phyloP scores from a whole-genome alignment of 208 protist species.

The Porcisia hertigi region DNA sequence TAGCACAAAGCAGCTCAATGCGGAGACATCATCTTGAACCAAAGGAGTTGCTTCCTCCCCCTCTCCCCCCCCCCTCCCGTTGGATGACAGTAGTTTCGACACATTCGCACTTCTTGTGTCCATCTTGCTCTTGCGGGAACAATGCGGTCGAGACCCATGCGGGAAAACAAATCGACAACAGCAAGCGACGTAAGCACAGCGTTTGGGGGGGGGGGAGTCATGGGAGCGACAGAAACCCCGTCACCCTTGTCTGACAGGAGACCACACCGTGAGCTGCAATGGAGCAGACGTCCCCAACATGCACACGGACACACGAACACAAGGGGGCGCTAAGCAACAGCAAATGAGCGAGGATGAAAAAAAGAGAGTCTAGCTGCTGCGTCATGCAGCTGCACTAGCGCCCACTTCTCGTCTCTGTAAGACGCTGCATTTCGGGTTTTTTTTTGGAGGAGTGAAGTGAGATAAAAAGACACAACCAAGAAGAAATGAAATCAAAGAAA shows the following conservation, averaged over 20 bases:
- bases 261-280: background rate
- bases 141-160: background rate
- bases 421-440: background rate
- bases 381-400: background rate
- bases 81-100: background rate
- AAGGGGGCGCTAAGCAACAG: background rate
- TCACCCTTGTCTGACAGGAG: background rate
- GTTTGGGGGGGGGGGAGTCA: background rate
- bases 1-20: background rate
- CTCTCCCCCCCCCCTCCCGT: background rate
- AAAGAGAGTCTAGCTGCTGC: background rate
- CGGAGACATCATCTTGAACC: background rate
- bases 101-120: background rate
- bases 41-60: background rate
- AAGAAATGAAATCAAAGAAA: constrained; percentile 11
- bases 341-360: background rate
- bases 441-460: background rate
- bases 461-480: background rate
- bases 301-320: background rate
- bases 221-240: background rate
- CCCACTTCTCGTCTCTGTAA: constrained; percentile 7
- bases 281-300: background rate
- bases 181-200: no score
- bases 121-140: background rate
- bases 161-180: background rate